A percentile compares a stretch with the other conserved stretches of the same genome.
phyloP scores from a whole-genome alignment of 2,329 filamentous ascomycete genomes.

The Nannizzia gypsea region DNA sequence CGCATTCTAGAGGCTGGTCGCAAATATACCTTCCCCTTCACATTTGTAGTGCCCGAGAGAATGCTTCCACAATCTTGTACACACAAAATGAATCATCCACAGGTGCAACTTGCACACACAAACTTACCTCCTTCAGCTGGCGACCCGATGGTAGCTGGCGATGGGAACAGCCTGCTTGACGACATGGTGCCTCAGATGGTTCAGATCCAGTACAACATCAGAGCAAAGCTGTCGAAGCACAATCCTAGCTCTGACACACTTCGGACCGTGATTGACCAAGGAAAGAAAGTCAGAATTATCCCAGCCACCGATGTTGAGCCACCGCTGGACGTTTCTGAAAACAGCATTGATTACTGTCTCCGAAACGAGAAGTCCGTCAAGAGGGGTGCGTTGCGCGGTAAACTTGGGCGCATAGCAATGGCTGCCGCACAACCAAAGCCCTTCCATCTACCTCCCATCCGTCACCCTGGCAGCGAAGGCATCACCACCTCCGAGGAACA shows the following conservation, averaged over 20 bases:
- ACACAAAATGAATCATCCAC: conserved; percentile 40
- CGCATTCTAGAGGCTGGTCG: conserved; percentile 43
- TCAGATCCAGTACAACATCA: conserved; percentile 47
- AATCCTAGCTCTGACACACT: conserved; percentile 28
- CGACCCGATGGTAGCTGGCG: conserved; percentile 42
- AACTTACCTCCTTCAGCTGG: conserved; percentile 51
- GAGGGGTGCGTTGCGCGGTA: conserved; percentile 47
- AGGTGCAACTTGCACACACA: conserved; percentile 45
- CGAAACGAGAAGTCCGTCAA: conserved; percentile 49
- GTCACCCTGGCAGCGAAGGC: conserved; percentile 17
- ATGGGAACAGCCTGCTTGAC: conserved; percentile 42
- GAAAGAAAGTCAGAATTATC: conserved; percentile 48
- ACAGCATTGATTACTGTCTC: conserved; percentile 39
- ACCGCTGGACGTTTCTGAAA: conserved; percentile 41
- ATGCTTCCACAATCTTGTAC: conserved; percentile 49
- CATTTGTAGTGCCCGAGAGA: conserved; percentile 50
- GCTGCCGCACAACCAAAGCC: conserved; percentile 48
- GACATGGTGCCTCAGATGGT: conserved; percentile 54
- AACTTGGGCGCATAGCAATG: conserved; percentile 46
- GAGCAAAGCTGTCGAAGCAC: conserved; percentile 35
- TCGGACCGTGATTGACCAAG: conserved; percentile 39
- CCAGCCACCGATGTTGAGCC: conserved; percentile 49
- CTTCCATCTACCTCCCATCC: conserved; percentile 34
- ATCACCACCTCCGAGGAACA: conserved; percentile 19
- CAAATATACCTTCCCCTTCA: conserved; percentile 50